A percentile compares a stretch with the other conserved stretches of the same genome.
Conservation (phyloP, 371 early-diverging fungal species). For the Lichtheimia corymbifera region DNA sequence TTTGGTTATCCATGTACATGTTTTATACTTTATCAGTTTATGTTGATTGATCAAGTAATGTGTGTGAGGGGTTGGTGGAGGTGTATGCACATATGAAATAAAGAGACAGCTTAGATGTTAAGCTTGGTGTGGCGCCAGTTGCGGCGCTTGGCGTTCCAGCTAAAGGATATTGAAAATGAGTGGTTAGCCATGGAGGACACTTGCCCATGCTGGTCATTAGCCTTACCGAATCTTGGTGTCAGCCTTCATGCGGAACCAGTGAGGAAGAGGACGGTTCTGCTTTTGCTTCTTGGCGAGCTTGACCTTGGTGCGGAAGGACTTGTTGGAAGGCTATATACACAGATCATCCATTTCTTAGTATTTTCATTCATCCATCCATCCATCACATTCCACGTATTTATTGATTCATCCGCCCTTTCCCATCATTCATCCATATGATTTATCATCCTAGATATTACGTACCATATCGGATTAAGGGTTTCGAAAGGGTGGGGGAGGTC, state of each 20-base stretch:
- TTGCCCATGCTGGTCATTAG: neutral
- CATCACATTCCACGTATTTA: neutral
- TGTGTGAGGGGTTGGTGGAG: too few species aligned
- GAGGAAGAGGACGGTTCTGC: constrained; percentile 96
- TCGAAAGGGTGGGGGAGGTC: too few species aligned
- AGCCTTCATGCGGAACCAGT: constrained; percentile 93
- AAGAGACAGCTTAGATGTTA: constrained; percentile 69
- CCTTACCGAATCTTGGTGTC: constrained; percentile 80
- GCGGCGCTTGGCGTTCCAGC: constrained; percentile 98
- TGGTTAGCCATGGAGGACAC: neutral
- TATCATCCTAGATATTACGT: neutral
- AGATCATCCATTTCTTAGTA: constrained; percentile 12
- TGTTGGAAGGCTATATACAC: constrained; percentile 82
- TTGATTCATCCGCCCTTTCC: constrained; percentile 1
- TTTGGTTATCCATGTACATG: too few species aligned
- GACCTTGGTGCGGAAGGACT: constrained; percentile 94
- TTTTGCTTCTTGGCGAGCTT: constrained; percentile 94
- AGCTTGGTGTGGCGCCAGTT: constrained; percentile 99
- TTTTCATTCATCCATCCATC: constrained; percentile 6
- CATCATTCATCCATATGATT: neutral
- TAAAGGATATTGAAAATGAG: constrained; percentile 13
- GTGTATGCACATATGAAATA: neutral
- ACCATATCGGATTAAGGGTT: constrained; percentile 1
- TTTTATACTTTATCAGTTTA: too few species aligned
- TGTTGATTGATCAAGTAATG: too few species aligned